Evolutionary conservation across 179 eudicot species (phyloP).

Genomic region (Beta macrorhiza): DNA sequence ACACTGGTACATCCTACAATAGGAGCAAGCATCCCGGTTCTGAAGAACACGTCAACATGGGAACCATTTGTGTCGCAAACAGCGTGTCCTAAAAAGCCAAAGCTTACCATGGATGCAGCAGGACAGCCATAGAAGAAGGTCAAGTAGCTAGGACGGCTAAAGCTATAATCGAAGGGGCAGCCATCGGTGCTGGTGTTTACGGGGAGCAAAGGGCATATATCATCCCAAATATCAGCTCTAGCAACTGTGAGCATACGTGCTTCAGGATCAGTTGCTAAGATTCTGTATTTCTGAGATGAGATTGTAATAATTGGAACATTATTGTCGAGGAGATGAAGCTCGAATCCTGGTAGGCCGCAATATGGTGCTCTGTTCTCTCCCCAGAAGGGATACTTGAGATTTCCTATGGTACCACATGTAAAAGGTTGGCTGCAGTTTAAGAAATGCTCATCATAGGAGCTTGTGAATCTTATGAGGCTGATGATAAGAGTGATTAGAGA

Average conservation of each 20-base stretch:
- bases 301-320: conserved; percentile 1
- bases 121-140: conserved; percentile 15
- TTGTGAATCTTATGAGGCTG: background rate
- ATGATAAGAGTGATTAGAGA: background rate
- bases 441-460: conserved; percentile 2
- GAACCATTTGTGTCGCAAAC: background rate
- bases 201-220: conserved; percentile 1
- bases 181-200: conserved; percentile 3
- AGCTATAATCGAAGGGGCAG: conserved; percentile 9
- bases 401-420: background rate
- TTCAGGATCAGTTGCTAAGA: background rate
- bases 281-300: conserved; percentile 3
- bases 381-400: conserved; percentile 19
- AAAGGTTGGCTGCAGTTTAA: conserved; percentile 13
- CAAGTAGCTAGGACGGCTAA: background rate
- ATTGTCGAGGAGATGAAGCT: conserved; percentile 11
- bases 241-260: conserved; percentile 8
- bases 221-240: conserved; percentile 18
- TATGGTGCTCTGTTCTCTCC: conserved; percentile 15
- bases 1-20: background rate
- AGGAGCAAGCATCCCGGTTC: conserved; percentile 11
- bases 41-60: background rate
- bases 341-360: conserved; percentile 10
- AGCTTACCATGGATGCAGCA: background rate
- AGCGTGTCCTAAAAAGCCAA: background rate